Conservation (phyloP, 805 yeast genomes). For the Kodamaea nitidulidarum region DNA sequence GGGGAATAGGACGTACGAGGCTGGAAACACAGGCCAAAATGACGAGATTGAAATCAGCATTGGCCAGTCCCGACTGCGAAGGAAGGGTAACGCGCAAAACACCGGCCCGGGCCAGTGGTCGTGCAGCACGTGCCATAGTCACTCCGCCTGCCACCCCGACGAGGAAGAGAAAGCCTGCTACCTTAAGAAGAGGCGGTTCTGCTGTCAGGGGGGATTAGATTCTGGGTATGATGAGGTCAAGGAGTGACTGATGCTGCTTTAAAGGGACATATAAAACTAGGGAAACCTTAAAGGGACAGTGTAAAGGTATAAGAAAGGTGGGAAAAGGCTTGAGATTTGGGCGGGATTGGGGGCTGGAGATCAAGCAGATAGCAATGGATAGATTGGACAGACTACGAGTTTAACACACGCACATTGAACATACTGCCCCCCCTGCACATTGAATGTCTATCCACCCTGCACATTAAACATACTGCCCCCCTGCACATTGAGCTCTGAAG, state of each 20-base stretch:
- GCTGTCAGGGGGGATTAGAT: slow-evolving; percentile 10
- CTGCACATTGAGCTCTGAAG: too few species aligned
- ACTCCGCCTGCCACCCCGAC: slow-evolving; percentile 36
- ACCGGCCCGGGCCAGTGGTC: slow-evolving; percentile 3
- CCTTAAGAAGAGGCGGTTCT: slow-evolving; percentile 14
- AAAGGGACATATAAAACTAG: too few species aligned
- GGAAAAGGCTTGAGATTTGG: too few species aligned
- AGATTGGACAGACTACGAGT: too few species aligned
- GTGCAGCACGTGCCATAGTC: slow-evolving; percentile 12
- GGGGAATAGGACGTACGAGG: not conserved
- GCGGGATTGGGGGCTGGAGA: too few species aligned
- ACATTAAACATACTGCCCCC: too few species aligned
- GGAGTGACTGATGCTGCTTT: not conserved
- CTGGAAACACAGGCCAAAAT: not conserved
- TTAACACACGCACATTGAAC: too few species aligned
- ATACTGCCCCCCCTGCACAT: too few species aligned
- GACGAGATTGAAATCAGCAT: not conserved
- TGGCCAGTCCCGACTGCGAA: slow-evolving; percentile 5
- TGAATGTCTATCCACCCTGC: too few species aligned
- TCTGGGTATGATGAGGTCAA: not conserved
- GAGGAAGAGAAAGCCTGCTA: slow-evolving; percentile 21
- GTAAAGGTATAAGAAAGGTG: too few species aligned
- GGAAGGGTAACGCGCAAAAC: slow-evolving; percentile 1
- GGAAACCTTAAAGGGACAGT: too few species aligned
- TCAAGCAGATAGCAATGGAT: too few species aligned